phyloP scores from a whole-genome alignment of 768 basidiomycete species.

The Trametes sanguinea region DNA sequence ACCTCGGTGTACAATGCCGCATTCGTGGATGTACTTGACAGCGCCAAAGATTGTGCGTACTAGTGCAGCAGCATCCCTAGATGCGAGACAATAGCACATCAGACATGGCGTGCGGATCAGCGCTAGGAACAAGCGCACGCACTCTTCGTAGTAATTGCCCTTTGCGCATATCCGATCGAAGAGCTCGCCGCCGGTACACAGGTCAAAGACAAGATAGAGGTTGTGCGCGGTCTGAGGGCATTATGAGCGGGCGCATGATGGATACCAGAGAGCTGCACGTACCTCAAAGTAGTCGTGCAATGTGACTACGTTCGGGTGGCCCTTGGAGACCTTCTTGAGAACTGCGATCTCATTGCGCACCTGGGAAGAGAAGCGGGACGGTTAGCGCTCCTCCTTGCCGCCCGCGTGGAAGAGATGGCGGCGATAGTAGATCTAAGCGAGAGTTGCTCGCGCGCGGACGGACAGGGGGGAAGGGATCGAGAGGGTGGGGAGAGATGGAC shows the following conservation, averaged over 20 bases:
- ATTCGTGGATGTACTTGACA: conserved; percentile 88
- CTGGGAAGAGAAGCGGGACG: conserved; percentile 39
- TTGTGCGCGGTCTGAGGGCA: conserved; percentile 80
- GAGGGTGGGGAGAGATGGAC: conserved; percentile 25
- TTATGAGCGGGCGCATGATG: not conserved
- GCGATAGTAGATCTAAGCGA: conserved; percentile 14
- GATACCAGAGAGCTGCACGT: conserved; percentile 18
- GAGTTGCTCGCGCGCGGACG: not conserved
- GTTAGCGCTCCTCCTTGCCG: not conserved
- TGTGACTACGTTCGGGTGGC: conserved; percentile 88
- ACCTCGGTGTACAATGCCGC: conserved; percentile 93
- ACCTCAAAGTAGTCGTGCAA: conserved; percentile 97
- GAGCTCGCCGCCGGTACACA: conserved; percentile 97
- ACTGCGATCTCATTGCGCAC: conserved; percentile 97
- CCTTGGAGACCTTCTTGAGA: conserved; percentile 89
- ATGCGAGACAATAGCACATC: too few species aligned
- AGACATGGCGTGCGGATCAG: conserved; percentile 4
- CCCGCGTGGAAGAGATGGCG: conserved; percentile 4
- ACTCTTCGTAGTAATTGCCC: conserved; percentile 96
- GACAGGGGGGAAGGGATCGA: not conserved
- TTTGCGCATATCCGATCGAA: conserved; percentile 98
- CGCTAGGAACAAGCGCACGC: conserved; percentile 30
- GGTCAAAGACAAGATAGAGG: conserved; percentile 92
- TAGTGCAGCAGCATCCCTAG: conserved; percentile 87
- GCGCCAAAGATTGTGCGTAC: conserved; percentile 84